Evolutionary conservation across 139 green algal genomes (phyloP), one percentile per base, ranked within the genome.

Genomic region (Picochlorum costavermella): DNA sequence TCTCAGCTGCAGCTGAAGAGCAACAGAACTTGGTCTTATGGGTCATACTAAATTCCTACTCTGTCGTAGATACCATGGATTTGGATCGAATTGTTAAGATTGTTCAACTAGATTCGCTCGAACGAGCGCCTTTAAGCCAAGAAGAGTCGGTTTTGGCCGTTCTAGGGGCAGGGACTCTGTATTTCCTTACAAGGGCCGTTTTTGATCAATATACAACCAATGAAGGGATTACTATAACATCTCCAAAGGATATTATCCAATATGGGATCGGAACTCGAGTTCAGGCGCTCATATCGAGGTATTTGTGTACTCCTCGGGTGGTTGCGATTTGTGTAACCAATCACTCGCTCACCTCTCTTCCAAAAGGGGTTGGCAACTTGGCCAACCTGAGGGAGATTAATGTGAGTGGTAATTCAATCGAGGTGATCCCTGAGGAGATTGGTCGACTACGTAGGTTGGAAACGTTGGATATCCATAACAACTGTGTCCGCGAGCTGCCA

Each of bases 401-500:
- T 25, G 33, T 76, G 9, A 31, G 45, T 9, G 36, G 45, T 26
- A 76, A 76, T 37, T 33, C 31, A 48, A 74, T 94, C 20, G 48
- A 40, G 0, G 9, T 33, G 17, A 76, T 95, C 53, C 87, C 88
- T 3, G 37, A 44, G n/a, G 65, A 59, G 44, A 50, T 94, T 33
- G 63, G 75, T 17, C n/a, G 48, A 13, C 71, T 90, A 40, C 67
- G 64, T 2, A 53, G 49, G 0, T 74, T 94, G 46, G 20, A 65
- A 44, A 80, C 87, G 69, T 66, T 90, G 29, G 79, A 87, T 65
- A 10, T 85, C 30, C 50, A 61, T 29, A 50, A 61, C 45, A 88
- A 88, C 56, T 9, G 64, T 16, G 44, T 88, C 33, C 2, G 40
- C 2, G 29, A 43, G 3, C 50, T 90, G 28, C 82, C 83, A 12